Evolutionary conservation across 2,329 filamentous ascomycete genomes (phyloP).

Genomic region (Penicillium janthinellum): DNA sequence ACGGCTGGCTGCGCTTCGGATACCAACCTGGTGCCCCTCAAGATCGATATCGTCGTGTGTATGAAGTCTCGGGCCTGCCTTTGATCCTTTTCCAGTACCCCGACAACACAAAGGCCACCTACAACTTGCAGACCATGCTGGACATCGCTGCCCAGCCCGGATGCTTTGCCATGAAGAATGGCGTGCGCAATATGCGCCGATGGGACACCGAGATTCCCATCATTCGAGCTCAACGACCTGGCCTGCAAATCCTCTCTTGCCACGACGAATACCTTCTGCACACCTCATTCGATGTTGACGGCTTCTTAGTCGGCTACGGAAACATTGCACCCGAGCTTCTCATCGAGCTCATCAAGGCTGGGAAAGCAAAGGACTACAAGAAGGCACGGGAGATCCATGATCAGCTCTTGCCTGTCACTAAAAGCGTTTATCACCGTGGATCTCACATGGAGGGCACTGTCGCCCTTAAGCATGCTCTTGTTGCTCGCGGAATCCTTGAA

Average conservation of each 20-base stretch:
- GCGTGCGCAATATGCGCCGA: conserved; percentile 59
- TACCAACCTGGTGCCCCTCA: conserved; percentile 57
- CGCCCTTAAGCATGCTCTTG: conserved; percentile 55
- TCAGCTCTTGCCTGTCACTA: conserved; percentile 53
- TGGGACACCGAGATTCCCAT: conserved; percentile 60
- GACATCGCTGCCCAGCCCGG: conserved; percentile 56
- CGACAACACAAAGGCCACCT: conserved; percentile 57
- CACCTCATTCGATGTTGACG: conserved; percentile 35
- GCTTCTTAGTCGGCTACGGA: conserved; percentile 58
- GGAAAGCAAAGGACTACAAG: conserved; percentile 53
- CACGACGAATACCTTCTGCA: conserved; percentile 1
- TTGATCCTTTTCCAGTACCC: conserved; percentile 59
- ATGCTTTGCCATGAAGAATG: conserved; percentile 60
- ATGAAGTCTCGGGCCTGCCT: conserved; percentile 53
- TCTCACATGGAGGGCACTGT: conserved; percentile 60
- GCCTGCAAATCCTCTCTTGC: conserved; percentile 40
- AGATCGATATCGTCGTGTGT: conserved; percentile 55
- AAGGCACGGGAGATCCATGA: conserved; percentile 55
- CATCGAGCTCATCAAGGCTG: conserved; percentile 54
- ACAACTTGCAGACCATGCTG: conserved; percentile 55
- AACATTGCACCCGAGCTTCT: conserved; percentile 56
- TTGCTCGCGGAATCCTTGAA: conserved; percentile 53
- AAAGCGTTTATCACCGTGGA: conserved; percentile 57
- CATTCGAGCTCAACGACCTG: conserved; percentile 52
- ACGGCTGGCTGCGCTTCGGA: conserved; percentile 59